Evolutionary conservation across 108 stramenopile species (phyloP).

Genomic region (Nitzschia sp.): DNA sequence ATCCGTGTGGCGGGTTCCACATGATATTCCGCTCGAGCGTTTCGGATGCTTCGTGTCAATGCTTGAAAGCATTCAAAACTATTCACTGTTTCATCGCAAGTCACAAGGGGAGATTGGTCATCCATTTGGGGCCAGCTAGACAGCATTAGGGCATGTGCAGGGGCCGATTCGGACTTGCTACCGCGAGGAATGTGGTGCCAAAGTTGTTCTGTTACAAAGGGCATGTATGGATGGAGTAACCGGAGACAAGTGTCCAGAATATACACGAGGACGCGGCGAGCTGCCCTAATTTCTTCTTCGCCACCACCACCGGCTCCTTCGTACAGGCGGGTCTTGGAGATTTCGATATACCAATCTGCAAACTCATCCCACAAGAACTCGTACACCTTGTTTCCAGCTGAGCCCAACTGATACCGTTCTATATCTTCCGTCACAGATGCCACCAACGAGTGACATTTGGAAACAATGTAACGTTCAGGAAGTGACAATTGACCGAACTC

Average conservation of each 20-base stretch:
- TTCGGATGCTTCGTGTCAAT: constrained; percentile 85
- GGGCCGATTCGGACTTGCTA: constrained; percentile 38
- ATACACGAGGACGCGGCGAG: constrained; percentile 90
- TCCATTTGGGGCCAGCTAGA: constrained; percentile 90
- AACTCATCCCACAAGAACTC: constrained; percentile 97
- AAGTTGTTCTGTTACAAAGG: constrained; percentile 95
- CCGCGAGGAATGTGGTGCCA: constrained; percentile 94
- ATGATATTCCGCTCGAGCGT: constrained; percentile 89
- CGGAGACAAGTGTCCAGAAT: constrained; percentile 91
- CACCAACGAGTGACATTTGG: constrained; percentile 84
- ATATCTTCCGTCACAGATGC: constrained; percentile 82
- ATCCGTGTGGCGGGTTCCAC: constrained; percentile 88
- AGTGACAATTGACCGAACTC: constrained; percentile 76
- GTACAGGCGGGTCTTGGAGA: constrained; percentile 85
- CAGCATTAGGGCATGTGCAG: constrained; percentile 78
- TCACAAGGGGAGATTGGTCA: constrained; percentile 58
- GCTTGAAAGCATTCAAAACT: constrained; percentile 86
- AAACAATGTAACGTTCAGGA: constrained; percentile 90
- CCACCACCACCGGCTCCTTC: constrained; percentile 78
- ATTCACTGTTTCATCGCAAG: constrained; percentile 55
- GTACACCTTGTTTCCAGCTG: constrained; percentile 86
- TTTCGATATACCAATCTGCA: constrained; percentile 97
- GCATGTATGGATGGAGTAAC: constrained; percentile 98
- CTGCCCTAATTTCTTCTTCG: constrained; percentile 68
- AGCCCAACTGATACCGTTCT: constrained; percentile 85